phyloP scores from a whole-genome alignment of 2,329 filamentous ascomycete genomes.

The Purpureocillium takamizusanense region DNA sequence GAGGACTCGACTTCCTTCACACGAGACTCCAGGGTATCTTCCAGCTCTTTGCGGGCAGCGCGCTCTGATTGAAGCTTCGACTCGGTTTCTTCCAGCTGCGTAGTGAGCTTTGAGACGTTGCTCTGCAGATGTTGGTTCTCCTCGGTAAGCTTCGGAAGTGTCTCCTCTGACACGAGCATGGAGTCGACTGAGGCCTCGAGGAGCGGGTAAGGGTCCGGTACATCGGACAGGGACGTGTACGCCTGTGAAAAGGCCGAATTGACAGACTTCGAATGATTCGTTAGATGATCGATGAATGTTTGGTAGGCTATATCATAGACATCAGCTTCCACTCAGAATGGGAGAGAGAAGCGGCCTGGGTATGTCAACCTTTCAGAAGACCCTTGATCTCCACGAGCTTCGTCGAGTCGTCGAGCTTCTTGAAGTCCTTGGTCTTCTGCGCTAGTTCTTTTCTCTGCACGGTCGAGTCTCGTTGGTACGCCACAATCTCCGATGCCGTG shows the following conservation, averaged over 20 bases:
- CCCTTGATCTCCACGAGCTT: constrained; percentile 87
- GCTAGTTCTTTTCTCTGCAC: constrained; percentile 93
- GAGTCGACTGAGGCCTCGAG: constrained; percentile 95
- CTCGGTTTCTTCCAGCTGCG: constrained; percentile 77
- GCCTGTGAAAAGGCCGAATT: constrained; percentile 88
- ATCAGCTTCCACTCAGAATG: neutral
- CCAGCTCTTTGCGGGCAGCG: constrained; percentile 60
- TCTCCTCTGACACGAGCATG: constrained; percentile 85
- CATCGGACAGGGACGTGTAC: constrained; percentile 90
- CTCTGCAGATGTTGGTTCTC: constrained; percentile 86
- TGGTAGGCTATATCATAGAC: constrained; percentile 64
- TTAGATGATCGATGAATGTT: constrained; percentile 90
- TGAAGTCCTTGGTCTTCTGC: constrained; percentile 98
- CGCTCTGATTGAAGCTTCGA: constrained; percentile 71
- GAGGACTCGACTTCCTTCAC: constrained; percentile 85
- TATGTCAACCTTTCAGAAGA: constrained; percentile 63
- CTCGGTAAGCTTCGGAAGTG: constrained; percentile 75
- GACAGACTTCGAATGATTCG: constrained; percentile 89
- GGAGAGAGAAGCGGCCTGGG: neutral
- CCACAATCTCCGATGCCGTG: constrained; percentile 89
- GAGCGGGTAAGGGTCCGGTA: constrained; percentile 89
- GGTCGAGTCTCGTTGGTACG: constrained; percentile 89
- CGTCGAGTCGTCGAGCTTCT: constrained; percentile 80
- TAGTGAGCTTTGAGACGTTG: constrained; percentile 64
- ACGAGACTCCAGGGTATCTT: constrained; percentile 66